Conservation (phyloP, 768 basidiomycete genomes). For the Lactarius akahatsu region DNA sequence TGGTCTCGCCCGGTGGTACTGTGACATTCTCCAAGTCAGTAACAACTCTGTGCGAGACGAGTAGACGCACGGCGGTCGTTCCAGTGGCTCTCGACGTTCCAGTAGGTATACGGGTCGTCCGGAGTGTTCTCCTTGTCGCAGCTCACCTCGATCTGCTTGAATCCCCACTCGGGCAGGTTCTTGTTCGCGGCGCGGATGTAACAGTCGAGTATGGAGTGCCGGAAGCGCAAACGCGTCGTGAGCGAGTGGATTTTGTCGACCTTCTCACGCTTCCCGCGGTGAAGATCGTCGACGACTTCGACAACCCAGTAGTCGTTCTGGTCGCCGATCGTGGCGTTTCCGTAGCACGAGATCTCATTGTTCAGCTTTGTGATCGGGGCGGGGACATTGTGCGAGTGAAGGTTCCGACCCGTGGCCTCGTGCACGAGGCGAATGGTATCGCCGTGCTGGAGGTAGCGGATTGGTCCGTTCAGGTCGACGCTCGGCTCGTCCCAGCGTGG, state of each 20-base stretch:
- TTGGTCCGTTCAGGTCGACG: slow-evolving; percentile 62
- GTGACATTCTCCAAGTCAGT: background rate
- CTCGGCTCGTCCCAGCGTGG: slow-evolving; percentile 77
- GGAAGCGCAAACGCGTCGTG: slow-evolving; percentile 86
- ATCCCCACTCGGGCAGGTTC: slow-evolving; percentile 95
- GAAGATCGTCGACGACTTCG: slow-evolving; percentile 90
- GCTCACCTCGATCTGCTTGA: slow-evolving; percentile 96
- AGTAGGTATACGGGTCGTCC: slow-evolving; percentile 82
- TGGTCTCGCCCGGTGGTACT: slow-evolving; percentile 75
- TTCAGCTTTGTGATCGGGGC: slow-evolving; percentile 89
- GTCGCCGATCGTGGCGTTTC: slow-evolving; percentile 87
- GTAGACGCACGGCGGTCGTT: slow-evolving; percentile 81
- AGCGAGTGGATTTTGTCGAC: slow-evolving; percentile 79
- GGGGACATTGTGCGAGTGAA: slow-evolving; percentile 87
- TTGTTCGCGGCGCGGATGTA: slow-evolving; percentile 89
- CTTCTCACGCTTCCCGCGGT: slow-evolving; percentile 54
- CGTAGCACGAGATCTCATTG: slow-evolving; percentile 92
- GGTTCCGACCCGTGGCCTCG: slow-evolving; percentile 77
- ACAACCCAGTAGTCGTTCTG: slow-evolving; percentile 87
- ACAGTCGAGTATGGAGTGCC: slow-evolving; percentile 74
- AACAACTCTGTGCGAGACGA: background rate
- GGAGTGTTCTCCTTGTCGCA: slow-evolving; percentile 88
- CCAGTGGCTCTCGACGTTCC: slow-evolving; percentile 99
- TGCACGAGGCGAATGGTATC: slow-evolving; percentile 83
- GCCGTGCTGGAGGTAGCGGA: slow-evolving; percentile 72